A percentile compares a stretch with the other conserved stretches of the same genome.
Evolutionary conservation across 2,329 filamentous ascomycete genomes (phyloP).

Genomic region (Atkinsonella hypoxylon): DNA sequence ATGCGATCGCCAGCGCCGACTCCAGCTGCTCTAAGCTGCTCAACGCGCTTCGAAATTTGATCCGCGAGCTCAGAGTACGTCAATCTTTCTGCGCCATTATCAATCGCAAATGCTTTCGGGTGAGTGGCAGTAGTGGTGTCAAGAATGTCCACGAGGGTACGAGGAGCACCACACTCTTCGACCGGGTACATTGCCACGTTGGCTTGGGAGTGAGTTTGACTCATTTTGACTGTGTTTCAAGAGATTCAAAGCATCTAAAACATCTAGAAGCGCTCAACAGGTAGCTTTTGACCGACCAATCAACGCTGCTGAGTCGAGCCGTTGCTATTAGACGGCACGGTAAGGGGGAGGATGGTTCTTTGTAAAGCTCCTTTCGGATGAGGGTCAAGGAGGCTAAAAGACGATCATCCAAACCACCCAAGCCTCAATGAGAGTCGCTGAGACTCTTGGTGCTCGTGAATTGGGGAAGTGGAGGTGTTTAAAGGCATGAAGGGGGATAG

Average conservation of each 20-base stretch:
- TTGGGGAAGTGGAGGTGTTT: background rate
- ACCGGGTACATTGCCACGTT: conserved; percentile 7
- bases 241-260: background rate
- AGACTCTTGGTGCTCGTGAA: background rate
- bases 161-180: conserved; percentile 2
- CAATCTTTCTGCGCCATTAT: conserved; percentile 8
- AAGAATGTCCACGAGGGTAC: conserved; percentile 12
- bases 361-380: background rate
- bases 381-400: background rate
- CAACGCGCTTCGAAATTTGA: conserved; percentile 3
- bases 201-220: conserved; percentile 1
- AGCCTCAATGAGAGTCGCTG: background rate
- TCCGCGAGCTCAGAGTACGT: conserved; percentile 7
- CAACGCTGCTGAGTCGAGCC: background rate
- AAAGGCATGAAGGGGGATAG: background rate
- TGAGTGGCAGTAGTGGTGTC: conserved; percentile 5
- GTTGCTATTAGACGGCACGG: background rate
- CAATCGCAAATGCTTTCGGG: conserved; percentile 8
- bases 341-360: background rate
- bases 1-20: conserved; percentile 10
- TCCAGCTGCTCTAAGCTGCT: conserved; percentile 6
- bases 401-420: background rate
- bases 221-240: background rate
- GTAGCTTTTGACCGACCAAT: background rate
- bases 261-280: background rate